phyloP scores from a whole-genome alignment of 164 flowering plant genomes.

The Stephania cephalantha region DNA sequence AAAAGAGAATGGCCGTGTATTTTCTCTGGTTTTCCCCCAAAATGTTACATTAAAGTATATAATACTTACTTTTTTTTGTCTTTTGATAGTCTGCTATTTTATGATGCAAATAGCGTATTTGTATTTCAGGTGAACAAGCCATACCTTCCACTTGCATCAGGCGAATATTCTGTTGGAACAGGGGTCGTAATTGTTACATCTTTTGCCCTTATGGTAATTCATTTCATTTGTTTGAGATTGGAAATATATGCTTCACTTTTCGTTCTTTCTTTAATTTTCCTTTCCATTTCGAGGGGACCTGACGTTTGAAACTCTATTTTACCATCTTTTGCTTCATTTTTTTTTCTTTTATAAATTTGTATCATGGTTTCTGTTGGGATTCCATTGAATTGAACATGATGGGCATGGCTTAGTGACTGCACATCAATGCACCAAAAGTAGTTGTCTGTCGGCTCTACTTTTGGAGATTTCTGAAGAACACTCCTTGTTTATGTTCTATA shows the following conservation, averaged over 20 bases:
- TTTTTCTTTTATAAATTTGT: neutral
- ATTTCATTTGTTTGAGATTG: neutral
- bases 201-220: slow-evolving; percentile 61
- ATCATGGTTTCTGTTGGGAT: neutral
- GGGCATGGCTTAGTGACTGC: neutral
- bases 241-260: neutral
- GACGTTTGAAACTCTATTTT: neutral
- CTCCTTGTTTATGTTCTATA: slow-evolving; percentile 4
- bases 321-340: neutral
- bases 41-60: neutral
- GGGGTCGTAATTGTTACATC: slow-evolving; percentile 56
- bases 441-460: neutral
- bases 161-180: slow-evolving; percentile 67
- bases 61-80: neutral
- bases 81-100: neutral
- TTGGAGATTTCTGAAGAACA: neutral
- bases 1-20: neutral
- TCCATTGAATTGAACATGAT: neutral
- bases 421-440: neutral
- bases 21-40: neutral
- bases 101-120: neutral
- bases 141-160: slow-evolving; percentile 94
- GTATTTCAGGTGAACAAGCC: slow-evolving; percentile 88
- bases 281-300: neutral
- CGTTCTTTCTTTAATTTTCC: too few species aligned